A percentile compares a stretch with the other conserved stretches of the same genome.
These are phyloP conservation scores for Ceratobasidium sp. DNA, from an alignment of 1,284 basidiomycete genomes.

Conservation along the genomic window DNA sequence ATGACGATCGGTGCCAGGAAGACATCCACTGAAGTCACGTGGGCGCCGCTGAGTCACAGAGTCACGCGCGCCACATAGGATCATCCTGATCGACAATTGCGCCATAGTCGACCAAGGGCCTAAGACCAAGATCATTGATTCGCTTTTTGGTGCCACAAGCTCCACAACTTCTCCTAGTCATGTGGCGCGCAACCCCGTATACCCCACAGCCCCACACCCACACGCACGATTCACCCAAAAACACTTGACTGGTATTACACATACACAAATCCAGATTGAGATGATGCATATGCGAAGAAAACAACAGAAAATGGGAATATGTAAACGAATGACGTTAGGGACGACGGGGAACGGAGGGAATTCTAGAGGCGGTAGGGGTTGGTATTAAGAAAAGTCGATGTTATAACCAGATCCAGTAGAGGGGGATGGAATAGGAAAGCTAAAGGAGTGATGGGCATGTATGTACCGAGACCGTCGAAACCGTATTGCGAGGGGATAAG, in stretches of 20 bases:
- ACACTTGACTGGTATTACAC: conserved; percentile 38
- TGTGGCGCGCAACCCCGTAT: not conserved
- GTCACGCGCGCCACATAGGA: not conserved
- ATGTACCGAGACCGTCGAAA: not conserved
- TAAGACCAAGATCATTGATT: too few species aligned
- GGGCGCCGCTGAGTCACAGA: not conserved
- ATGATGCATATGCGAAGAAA: conserved; percentile 29
- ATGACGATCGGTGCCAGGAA: not conserved
- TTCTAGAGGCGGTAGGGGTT: not conserved
- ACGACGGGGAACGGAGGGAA: not conserved
- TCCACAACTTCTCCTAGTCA: too few species aligned
- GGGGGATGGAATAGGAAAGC: conserved; percentile 14
- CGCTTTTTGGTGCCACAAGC: too few species aligned
- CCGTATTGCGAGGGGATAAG: not conserved
- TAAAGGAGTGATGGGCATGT: conserved; percentile 27
- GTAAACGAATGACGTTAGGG: conserved; percentile 24
- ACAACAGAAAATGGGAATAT: conserved; percentile 48
- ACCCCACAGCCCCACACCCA: not conserved
- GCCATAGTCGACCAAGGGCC: not conserved
- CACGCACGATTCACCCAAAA: not conserved
- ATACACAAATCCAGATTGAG: conserved; percentile 35
- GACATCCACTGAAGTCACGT: not conserved
- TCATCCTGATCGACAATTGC: not conserved
- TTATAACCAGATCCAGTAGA: conserved; percentile 16
- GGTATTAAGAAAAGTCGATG: conserved; percentile 31